Percentiles rank a stretch among this genome's conserved stretches.
These are phyloP conservation scores for Fusarium chaquense DNA, from an alignment of 2,329 filamentous ascomycete genomes.

Conservation along the genomic window DNA sequence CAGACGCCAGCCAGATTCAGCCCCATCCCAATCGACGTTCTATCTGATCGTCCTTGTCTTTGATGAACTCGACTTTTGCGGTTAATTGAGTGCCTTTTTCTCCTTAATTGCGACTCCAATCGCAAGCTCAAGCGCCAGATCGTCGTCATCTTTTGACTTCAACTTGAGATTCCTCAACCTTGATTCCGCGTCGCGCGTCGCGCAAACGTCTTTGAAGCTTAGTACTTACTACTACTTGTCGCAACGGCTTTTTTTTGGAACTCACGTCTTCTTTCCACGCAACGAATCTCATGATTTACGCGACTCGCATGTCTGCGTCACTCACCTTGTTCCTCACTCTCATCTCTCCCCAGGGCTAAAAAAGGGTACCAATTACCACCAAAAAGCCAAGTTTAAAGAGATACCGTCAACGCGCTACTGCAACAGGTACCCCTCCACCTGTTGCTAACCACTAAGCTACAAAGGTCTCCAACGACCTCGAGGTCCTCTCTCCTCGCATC, in stretches of 20 bases:
- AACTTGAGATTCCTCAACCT: not conserved
- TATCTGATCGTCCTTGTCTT: slow-evolving; percentile 31
- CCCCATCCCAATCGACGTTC: slow-evolving; percentile 49
- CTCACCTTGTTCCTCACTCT: slow-evolving; percentile 13
- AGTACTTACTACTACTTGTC: slow-evolving; percentile 4
- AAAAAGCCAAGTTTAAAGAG: slow-evolving; percentile 27
- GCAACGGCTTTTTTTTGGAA: slow-evolving; percentile 21
- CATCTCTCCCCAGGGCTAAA: slow-evolving; percentile 37
- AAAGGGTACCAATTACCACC: slow-evolving; percentile 17
- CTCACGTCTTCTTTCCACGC: not conserved
- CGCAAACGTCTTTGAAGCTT: slow-evolving; percentile 21
- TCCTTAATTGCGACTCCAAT: slow-evolving; percentile 15
- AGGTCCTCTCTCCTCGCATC: slow-evolving; percentile 29
- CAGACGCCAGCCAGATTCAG: slow-evolving; percentile 49
- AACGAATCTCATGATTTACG: slow-evolving; percentile 18
- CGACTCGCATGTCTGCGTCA: slow-evolving; percentile 32
- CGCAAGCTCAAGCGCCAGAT: slow-evolving; percentile 29
- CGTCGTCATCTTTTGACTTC: not conserved
- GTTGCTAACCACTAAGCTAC: slow-evolving; percentile 37
- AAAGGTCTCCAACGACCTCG: slow-evolving; percentile 38
- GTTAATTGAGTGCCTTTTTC: slow-evolving; percentile 12
- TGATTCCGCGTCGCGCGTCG: slow-evolving; percentile 35
- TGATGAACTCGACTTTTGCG: slow-evolving; percentile 2
- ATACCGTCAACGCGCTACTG: slow-evolving; percentile 39
- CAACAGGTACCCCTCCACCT: slow-evolving; percentile 35